These are phyloP conservation scores for Cytospora chrysosperma DNA, from an alignment of 2,329 filamentous ascomycete genomes.

Conservation along the genomic window DNA sequence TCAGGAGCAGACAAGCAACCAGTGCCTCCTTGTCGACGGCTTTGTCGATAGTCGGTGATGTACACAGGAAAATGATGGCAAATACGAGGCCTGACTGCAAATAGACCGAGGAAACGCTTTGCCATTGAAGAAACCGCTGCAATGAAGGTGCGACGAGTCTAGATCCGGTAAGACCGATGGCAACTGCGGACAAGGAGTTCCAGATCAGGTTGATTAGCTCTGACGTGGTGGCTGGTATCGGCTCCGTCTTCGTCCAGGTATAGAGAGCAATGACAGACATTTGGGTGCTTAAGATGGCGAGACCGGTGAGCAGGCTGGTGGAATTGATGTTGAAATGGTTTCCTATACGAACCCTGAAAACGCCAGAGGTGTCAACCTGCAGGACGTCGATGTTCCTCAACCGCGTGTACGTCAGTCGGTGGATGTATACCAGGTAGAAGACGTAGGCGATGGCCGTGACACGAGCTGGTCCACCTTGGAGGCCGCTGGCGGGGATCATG, in stretches of 20 bases:
- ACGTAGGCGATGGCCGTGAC: not conserved
- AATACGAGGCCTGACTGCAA: not conserved
- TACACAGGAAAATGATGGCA: not conserved
- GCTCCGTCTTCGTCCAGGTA: not conserved
- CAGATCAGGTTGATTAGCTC: conserved; percentile 2
- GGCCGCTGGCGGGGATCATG: conserved; percentile 15
- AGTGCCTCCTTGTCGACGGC: not conserved
- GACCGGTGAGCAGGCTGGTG: not conserved
- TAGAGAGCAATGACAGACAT: conserved; percentile 1
- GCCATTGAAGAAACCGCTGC: not conserved
- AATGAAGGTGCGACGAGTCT: not conserved
- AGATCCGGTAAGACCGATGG: not conserved
- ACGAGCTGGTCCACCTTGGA: conserved; percentile 3
- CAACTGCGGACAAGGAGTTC: not conserved
- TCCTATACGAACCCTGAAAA: conserved; percentile 7
- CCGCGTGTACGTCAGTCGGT: conserved; percentile 3
- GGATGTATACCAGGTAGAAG: conserved; percentile 20
- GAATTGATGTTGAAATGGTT: conserved; percentile 8
- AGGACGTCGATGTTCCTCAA: conserved; percentile 7
- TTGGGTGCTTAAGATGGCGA: not conserved
- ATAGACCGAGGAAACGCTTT: not conserved
- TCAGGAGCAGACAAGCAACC: not conserved
- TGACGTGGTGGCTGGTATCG: not conserved
- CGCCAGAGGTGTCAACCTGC: not conserved
- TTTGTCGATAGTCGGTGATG: not conserved